Conservation (phyloP, 805 yeast genomes). For the Kurtzmaniella fragi region DNA sequence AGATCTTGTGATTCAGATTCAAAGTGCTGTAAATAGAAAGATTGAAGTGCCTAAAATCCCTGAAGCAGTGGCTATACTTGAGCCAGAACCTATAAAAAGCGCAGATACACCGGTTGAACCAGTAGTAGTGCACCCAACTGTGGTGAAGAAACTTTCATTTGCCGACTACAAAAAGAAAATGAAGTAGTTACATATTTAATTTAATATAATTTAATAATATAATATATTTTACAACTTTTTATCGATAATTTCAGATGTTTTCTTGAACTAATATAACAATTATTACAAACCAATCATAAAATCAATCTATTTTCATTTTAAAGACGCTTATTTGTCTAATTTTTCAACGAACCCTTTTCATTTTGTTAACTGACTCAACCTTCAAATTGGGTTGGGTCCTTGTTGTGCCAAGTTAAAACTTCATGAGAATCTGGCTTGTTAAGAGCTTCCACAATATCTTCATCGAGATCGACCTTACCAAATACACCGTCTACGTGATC, state of each 20-base stretch:
- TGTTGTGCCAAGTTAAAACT: slow-evolving; percentile 25
- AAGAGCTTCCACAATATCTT: slow-evolving; percentile 30
- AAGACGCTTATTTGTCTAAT: no score
- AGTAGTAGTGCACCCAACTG: slow-evolving; percentile 18
- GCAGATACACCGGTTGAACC: slow-evolving; percentile 2
- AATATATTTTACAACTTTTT: no score
- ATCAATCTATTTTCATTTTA: no score
- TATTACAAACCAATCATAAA: no score
- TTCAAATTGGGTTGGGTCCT: slow-evolving; percentile 26
- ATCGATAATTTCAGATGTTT: no score
- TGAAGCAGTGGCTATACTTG: slow-evolving; percentile 7
- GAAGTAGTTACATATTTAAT: slow-evolving; percentile 17
- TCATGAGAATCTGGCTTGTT: slow-evolving; percentile 33
- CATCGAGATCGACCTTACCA: slow-evolving; percentile 37
- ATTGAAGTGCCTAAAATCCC: slow-evolving; percentile 16
- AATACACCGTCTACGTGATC: slow-evolving; percentile 12
- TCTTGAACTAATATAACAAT: no score
- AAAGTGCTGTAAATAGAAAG: slow-evolving; percentile 14
- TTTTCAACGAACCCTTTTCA: no score
- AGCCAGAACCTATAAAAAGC: background rate
- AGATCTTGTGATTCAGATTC: slow-evolving; percentile 19
- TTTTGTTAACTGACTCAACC: no score
- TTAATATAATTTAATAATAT: background rate
- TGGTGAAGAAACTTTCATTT: slow-evolving; percentile 57
- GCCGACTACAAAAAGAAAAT: slow-evolving; percentile 69